phyloP scores from a whole-genome alignment of 805 yeast species.

The Lipomyces chichibuensis region DNA sequence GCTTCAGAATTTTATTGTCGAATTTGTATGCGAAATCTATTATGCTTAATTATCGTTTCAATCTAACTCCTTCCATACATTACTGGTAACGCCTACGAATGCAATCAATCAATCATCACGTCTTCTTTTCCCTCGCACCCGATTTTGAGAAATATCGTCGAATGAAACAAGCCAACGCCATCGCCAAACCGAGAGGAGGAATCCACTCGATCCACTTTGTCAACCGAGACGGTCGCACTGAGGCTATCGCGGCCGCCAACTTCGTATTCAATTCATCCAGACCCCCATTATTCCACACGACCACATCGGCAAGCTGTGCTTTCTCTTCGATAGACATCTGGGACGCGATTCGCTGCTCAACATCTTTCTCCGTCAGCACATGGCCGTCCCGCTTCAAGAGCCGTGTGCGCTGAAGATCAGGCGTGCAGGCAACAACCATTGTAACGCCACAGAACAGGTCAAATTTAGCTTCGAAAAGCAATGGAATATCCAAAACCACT shows the following conservation, averaged over 20 bases:
- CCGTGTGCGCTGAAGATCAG: constrained; percentile 62
- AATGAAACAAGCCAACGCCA: constrained; percentile 32
- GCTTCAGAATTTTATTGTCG: background rate
- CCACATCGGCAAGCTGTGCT: constrained; percentile 61
- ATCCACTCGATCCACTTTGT: constrained; percentile 42
- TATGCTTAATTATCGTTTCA: background rate
- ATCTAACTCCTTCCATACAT: background rate
- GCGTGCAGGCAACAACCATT: constrained; percentile 66
- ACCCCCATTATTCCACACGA: constrained; percentile 63
- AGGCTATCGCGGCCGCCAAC: constrained; percentile 10
- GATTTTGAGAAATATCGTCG: constrained; percentile 1
- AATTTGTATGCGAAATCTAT: background rate
- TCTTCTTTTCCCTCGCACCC: constrained; percentile 9
- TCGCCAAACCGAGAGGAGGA: constrained; percentile 44
- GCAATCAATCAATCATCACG: background rate
- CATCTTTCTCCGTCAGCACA: constrained; percentile 61
- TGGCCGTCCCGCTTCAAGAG: constrained; percentile 69
- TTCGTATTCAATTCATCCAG: constrained; percentile 42
- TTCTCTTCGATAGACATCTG: constrained; percentile 73
- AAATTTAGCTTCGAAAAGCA: constrained; percentile 79
- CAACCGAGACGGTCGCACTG: constrained; percentile 13
- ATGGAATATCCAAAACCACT: constrained; percentile 86
- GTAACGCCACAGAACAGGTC: constrained; percentile 71
- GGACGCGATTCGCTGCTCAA: constrained; percentile 67
- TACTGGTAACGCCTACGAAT: background rate